Base-by-base conservation (phyloP, 1,284 basidiomycete genomes). In the Ganoderma lingzhi region DNA sequence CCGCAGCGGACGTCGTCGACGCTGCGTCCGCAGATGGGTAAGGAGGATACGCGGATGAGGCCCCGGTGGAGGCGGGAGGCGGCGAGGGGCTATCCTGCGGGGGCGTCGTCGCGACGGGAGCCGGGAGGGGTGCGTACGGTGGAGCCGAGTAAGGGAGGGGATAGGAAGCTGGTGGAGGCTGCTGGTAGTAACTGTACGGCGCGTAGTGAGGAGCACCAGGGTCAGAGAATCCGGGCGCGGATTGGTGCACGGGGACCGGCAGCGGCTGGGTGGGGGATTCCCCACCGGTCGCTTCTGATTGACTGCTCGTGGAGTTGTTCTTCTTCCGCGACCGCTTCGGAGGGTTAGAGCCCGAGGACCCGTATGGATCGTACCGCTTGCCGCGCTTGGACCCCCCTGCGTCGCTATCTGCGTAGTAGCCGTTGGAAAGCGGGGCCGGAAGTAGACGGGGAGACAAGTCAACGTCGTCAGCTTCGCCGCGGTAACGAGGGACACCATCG, bases 401-500 rank as follows among this genome's bases (percentile, higher is more conserved):
- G 30, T 79, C 83, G 74, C 75, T 78, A n/a, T 78, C 77, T 2
- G 83, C 85, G 64, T 90, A 84, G 55, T 90, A 84, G 19, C 86
- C 86, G 19, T 84, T 82, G 3, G 88, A 84, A 28, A 90, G 77
- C 0, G 88, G 84, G 0, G 85, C 82, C 9, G 86, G 77, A 60
- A 87, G 77, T 58, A 87, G 77, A 14, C 85, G 80, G 0, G 87
- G 83, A 2, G 88, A 86, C 0, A 80, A 71, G 35, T 88, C 86
- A 12, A 83, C 78, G 55, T 93, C 92, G 76, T 94, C 92, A 23
- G 91, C 90, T 77, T 94, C 92, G 59, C 92, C 92, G 44, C 92
- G 86, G 79, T 97, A 98, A 30, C 93, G 87, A 35, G 90, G 90
- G 8, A 93, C 76, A 66, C 96, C 96, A 78, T 97, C 96, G 1